Percentiles rank a stretch among this genome's conserved stretches.
These are phyloP conservation scores for Calocera cornea DNA, from an alignment of 768 basidiomycete genomes.

Conservation along the genomic window DNA sequence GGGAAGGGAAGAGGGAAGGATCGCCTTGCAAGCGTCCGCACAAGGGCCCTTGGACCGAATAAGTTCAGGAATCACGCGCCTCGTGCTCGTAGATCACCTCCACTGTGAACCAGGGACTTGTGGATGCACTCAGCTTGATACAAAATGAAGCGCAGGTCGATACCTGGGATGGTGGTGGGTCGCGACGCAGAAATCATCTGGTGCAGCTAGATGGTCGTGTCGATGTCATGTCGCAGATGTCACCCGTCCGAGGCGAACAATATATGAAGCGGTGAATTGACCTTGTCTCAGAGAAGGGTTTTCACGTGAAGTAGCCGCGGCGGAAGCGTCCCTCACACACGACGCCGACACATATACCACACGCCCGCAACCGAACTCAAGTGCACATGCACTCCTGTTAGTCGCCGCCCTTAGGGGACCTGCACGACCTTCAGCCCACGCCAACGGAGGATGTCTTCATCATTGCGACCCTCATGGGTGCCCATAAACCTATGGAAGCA, in stretches of 20 bases:
- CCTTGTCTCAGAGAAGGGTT: background rate
- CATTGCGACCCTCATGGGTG: background rate
- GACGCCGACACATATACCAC: background rate
- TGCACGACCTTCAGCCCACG: background rate
- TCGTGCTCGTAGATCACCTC: too few relatives aligned
- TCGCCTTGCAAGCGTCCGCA: too few relatives aligned
- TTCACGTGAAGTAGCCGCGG: background rate
- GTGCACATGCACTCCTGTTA: background rate
- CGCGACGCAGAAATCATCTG: background rate
- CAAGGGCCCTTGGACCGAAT: too few relatives aligned
- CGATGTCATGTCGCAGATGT: background rate
- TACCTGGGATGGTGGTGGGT: too few relatives aligned
- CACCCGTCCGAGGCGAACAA: background rate
- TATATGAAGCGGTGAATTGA: background rate
- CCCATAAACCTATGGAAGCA: slow-evolving; percentile 4
- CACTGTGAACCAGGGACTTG: too few relatives aligned
- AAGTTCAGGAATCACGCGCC: too few relatives aligned
- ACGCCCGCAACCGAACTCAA: background rate
- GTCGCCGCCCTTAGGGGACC: background rate
- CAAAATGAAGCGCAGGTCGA: too few relatives aligned
- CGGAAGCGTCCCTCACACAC: slow-evolving; percentile 2
- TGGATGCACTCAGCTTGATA: too few relatives aligned
- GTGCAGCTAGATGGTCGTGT: background rate
- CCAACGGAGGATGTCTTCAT: background rate
- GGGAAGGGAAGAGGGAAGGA: too few relatives aligned